Evolutionary conservation across 352 stramenopile species (phyloP).

Genomic region (Globisporangium camurandrum): DNA sequence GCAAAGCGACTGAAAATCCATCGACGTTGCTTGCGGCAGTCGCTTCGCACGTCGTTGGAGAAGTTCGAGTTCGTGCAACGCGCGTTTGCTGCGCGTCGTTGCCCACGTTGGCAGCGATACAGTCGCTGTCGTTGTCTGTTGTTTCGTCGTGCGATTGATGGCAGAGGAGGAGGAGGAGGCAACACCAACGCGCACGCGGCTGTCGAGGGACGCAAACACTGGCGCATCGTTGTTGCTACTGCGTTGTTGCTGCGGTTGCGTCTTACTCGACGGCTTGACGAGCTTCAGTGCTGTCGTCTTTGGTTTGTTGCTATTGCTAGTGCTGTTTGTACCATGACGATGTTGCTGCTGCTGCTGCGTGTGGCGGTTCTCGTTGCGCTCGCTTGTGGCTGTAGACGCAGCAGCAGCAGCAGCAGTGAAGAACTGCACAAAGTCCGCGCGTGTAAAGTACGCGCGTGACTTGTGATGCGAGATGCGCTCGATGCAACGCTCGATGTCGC

Average conservation of each 20-base stretch:
- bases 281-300: neutral
- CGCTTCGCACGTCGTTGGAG: conserved; percentile 15
- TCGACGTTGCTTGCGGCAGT: conserved; percentile 3
- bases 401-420: too few relatives aligned
- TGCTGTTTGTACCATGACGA: too few relatives aligned
- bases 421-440: conserved; percentile 46
- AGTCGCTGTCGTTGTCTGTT: too few relatives aligned
- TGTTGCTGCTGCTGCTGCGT: too few relatives aligned
- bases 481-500: conserved; percentile 42
- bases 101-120: conserved; percentile 49
- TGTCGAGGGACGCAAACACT: conserved; percentile 2
- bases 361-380: neutral
- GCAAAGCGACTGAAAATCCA: too few relatives aligned
- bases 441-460: conserved; percentile 43
- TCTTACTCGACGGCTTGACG: neutral
- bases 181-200: neutral
- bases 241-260: neutral
- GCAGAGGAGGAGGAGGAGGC: neutral
- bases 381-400: too few relatives aligned
- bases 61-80: conserved; percentile 45
- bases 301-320: neutral
- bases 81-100: conserved; percentile 56
- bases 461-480: conserved; percentile 21
- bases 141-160: conserved; percentile 10
- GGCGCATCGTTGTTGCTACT: neutral